Evolutionary conservation across 73 alveolate species (phyloP).

Genomic region (Stentor coeruleus): DNA sequence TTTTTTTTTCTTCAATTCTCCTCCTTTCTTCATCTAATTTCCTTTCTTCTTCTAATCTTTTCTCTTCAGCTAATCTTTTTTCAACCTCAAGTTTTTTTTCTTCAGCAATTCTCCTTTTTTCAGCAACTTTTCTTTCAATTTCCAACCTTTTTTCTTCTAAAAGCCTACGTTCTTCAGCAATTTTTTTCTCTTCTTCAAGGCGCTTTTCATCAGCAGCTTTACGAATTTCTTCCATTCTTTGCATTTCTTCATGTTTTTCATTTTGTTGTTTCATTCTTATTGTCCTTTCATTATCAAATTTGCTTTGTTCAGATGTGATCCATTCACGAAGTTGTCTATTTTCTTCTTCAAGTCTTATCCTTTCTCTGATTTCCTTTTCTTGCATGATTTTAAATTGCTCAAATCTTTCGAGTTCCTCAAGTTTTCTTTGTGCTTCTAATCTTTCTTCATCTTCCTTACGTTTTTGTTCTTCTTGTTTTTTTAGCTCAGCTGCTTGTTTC

Average conservation of each 20-base stretch:
- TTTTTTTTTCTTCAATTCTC: not conserved
- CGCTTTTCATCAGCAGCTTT: not conserved
- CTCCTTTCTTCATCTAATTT: not conserved
- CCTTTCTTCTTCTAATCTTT: not conserved
- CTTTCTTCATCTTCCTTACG: not conserved
- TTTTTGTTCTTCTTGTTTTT: not conserved
- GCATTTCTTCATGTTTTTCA: not conserved
- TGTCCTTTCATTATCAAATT: not conserved
- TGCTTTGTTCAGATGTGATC: not conserved
- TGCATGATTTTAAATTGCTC: not conserved
- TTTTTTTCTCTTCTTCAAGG: not conserved
- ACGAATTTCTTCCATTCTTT: not conserved
- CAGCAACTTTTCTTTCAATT: not conserved
- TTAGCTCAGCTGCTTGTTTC: too few relatives aligned
- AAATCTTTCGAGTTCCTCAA: not conserved
- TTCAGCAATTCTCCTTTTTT: not conserved
- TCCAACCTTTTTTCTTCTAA: slow-evolving; percentile 1
- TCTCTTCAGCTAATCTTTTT: not conserved
- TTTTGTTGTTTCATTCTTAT: too few relatives aligned
- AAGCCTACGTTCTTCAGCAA: not conserved
- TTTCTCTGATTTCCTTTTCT: not conserved
- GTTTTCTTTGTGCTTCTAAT: not conserved
- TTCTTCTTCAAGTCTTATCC: slow-evolving; percentile 2
- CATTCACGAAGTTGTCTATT: not conserved
- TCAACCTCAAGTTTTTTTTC: not conserved